These are phyloP conservation scores for Salinomyces thailandicus DNA, from an alignment of 2,329 filamentous ascomycete species.

Conservation along the genomic window DNA sequence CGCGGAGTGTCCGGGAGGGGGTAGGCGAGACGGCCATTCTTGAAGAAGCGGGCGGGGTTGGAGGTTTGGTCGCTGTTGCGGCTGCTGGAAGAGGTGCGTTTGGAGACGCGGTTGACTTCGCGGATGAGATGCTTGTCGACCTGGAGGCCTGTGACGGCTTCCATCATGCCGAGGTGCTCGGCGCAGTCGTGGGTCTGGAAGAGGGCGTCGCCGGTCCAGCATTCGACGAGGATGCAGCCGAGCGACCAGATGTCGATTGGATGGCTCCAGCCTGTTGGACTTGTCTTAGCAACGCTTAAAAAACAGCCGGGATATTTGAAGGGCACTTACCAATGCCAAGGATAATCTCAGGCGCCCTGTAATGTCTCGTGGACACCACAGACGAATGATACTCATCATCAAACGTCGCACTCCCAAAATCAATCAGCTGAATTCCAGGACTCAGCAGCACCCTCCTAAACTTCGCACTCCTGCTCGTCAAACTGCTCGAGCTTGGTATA, in stretches of 20 bases:
- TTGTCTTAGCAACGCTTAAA: not conserved
- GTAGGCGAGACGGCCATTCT: conserved; percentile 48
- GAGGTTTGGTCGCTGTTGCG: conserved; percentile 12
- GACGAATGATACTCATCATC: conserved; percentile 60
- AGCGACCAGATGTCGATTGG: conserved; percentile 62
- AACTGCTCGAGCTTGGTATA: conserved; percentile 53
- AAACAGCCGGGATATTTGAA: not conserved
- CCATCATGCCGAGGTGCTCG: conserved; percentile 61
- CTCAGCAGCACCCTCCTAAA: conserved; percentile 54
- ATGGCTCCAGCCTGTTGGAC: conserved; percentile 50
- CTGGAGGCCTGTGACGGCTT: conserved; percentile 29
- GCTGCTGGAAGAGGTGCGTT: conserved; percentile 21
- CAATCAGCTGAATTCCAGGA: conserved; percentile 56
- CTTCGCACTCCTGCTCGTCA: conserved; percentile 46
- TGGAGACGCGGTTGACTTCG: conserved; percentile 20
- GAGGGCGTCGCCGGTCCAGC: conserved; percentile 57
- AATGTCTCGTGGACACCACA: conserved; percentile 56
- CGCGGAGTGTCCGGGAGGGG: conserved; percentile 53
- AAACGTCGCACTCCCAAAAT: conserved; percentile 58
- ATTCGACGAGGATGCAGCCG: conserved; percentile 57
- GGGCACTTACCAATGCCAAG: conserved; percentile 43
- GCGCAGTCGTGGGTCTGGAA: conserved; percentile 61
- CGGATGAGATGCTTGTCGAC: conserved; percentile 26
- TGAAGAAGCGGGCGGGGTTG: conserved; percentile 20
- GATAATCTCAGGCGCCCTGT: conserved; percentile 57